A percentile compares a stretch with the other conserved stretches of the same genome.
phyloP scores from a whole-genome alignment of 2,329 filamentous ascomycete species.

The Periconia sp. region DNA sequence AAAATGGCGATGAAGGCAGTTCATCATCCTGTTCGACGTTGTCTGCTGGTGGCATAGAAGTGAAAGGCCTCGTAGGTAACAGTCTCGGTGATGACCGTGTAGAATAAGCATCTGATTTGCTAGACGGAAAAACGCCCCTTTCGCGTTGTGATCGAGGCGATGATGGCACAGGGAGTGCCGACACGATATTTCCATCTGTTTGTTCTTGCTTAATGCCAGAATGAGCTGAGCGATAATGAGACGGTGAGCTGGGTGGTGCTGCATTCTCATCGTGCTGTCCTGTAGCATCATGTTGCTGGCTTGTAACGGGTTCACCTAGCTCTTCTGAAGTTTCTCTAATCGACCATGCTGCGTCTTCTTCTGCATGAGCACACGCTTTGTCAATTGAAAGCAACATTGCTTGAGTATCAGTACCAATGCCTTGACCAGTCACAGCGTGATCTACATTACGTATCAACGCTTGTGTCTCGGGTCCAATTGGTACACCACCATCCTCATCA shows the following conservation, averaged over 20 bases:
- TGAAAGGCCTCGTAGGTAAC: too few species aligned
- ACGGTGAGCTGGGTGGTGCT: background rate
- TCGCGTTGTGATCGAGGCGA: constrained; percentile 1
- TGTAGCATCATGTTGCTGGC: constrained; percentile 12
- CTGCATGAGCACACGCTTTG: constrained; percentile 25
- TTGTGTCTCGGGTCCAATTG: constrained; percentile 13
- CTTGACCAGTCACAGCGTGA: background rate
- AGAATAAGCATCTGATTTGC: too few species aligned
- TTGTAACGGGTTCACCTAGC: background rate
- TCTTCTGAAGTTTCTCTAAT: constrained; percentile 17
- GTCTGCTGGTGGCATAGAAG: too few species aligned
- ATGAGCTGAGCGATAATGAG: constrained; percentile 6
- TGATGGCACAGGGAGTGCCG: background rate
- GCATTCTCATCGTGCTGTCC: too few species aligned
- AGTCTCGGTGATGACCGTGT: too few species aligned
- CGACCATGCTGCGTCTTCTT: constrained; percentile 5
- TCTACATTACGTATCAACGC: background rate
- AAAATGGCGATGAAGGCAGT: too few species aligned
- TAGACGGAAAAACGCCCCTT: too few species aligned
- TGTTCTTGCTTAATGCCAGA: constrained; percentile 13
- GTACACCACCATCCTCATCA: constrained; percentile 8
- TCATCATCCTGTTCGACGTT: too few species aligned
- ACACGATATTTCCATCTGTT: background rate
- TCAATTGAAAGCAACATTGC: constrained; percentile 33
- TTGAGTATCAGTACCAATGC: constrained; percentile 33